Percentiles rank a stretch among this genome's conserved stretches.
phyloP scores from a whole-genome alignment of 257 asterid species.

The Cynanchum wilfordii region DNA sequence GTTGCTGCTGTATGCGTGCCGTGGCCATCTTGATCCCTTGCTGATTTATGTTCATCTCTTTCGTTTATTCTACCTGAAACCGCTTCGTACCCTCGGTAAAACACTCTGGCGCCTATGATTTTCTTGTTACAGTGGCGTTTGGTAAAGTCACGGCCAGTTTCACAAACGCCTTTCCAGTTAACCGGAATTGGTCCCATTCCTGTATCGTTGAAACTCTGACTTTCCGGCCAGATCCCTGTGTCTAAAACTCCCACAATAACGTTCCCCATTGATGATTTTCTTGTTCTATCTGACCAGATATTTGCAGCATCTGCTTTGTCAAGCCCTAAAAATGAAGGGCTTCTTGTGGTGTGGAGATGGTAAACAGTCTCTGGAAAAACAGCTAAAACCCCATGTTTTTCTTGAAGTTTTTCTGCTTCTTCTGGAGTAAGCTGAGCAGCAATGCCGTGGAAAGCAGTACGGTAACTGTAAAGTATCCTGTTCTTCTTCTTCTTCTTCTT shows the following conservation, averaged over 20 bases:
- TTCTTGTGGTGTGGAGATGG: slow-evolving; percentile 83
- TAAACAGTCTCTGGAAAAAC: slow-evolving; percentile 59
- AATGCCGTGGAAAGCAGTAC: slow-evolving; percentile 75
- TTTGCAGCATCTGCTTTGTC: slow-evolving; percentile 33
- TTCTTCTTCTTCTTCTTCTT: slow-evolving; percentile 18
- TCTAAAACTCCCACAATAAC: slow-evolving; percentile 69
- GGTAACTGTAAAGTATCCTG: slow-evolving; percentile 63
- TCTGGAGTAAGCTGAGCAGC: slow-evolving; percentile 60
- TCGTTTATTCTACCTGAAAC: slow-evolving; percentile 74
- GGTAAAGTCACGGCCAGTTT: slow-evolving; percentile 59
- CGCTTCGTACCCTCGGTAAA: slow-evolving; percentile 73
- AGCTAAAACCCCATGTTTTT: slow-evolving; percentile 43
- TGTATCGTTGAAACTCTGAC: slow-evolving; percentile 80
- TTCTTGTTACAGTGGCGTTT: slow-evolving; percentile 60
- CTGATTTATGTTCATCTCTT: slow-evolving; percentile 57
- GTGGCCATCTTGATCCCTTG: slow-evolving; percentile 92
- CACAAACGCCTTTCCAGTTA: slow-evolving; percentile 72
- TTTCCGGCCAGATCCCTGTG: slow-evolving; percentile 95
- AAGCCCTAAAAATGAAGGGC: slow-evolving; percentile 81
- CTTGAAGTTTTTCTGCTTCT: slow-evolving; percentile 39
- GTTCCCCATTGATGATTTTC: too few relatives aligned
- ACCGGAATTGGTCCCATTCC: slow-evolving; percentile 51
- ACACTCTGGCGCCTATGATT: slow-evolving; percentile 77
- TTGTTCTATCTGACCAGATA: slow-evolving; percentile 21
- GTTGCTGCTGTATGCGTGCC: slow-evolving; percentile 95